Evolutionary conservation across 2,329 filamentous ascomycete species (phyloP).

Genomic region (Colletotrichum theobromicola): DNA sequence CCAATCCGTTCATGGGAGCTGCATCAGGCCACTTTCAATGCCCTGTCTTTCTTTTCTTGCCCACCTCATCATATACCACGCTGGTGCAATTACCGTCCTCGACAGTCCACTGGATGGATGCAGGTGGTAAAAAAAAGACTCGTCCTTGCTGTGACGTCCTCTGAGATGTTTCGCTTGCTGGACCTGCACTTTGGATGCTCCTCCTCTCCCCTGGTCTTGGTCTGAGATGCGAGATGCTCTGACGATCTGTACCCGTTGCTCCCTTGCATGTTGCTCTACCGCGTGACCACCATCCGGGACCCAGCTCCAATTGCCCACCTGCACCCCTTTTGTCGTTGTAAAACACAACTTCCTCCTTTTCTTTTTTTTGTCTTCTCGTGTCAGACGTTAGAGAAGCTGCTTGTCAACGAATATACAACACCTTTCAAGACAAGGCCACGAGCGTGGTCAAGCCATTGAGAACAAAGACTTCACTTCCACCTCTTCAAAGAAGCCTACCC

Average conservation of each 20-base stretch:
- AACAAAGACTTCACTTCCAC: background rate
- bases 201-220: background rate
- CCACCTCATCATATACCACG: background rate
- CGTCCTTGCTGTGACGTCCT: conserved; percentile 10
- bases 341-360: background rate
- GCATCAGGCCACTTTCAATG: conserved; percentile 19
- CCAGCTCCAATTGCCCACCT: background rate
- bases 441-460: background rate
- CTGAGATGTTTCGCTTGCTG: background rate
- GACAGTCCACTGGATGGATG: background rate
- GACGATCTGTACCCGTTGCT: conserved; percentile 12
- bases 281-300: conserved; percentile 10
- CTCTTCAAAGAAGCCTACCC: background rate
- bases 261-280: conserved; percentile 15
- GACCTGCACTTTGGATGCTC: background rate
- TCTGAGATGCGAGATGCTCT: conserved; percentile 3
- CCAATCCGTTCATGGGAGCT: conserved; percentile 7
- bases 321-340: background rate
- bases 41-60: conserved; percentile 7
- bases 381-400: background rate
- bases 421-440: background rate
- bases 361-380: background rate
- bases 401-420: background rate
- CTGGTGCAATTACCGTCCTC: background rate
- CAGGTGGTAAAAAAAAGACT: background rate